Base-by-base conservation (phyloP, 1,284 basidiomycete genomes). In the Ceratobasidium sp. region DNA sequence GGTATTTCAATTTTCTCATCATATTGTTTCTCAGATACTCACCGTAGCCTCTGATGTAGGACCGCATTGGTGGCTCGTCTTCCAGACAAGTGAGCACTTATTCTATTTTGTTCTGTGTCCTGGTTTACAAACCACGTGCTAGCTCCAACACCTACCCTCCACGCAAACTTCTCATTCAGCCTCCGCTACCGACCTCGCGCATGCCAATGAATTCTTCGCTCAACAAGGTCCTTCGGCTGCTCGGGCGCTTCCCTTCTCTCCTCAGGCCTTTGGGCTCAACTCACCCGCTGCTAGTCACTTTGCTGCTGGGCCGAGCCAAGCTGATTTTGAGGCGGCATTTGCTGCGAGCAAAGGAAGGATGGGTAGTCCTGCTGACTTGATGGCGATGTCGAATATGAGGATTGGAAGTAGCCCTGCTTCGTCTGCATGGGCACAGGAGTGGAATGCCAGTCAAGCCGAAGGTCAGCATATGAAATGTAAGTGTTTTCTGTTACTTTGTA, bases 171-270 rank as follows among this genome's bases (percentile, higher is more conserved):
- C 85, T 24, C 79, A 82, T 29, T 84, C 84, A 64, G 84, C 87
- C 27, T 87, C 85, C 73, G 88, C 89, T 79, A 89, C 89, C 66
- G 93, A 94, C 81, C 81, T 89, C 62, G 87, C 89, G 22, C 87
- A 93, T 78, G 93, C 93, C 31, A 89, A 90, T 50, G 91, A 92
- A 76, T 94, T 94, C 82, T 94, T 94, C 79, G 87, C 91, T 73
- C 83, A 64, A 41, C 69, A 76, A 73, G 53, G 62, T 11, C 60
- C 67, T 83, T 82, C 69, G 80, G 79, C n/a, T 78, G 80, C 17
- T 78, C 82, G 24, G 79, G 79, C 0, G 79, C 82, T 36, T 76
- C 82, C 60, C 80, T 82, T 67, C 72, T 82, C 54, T 77, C 80
- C 72, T 44, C 84, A 76, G 76, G 82, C 78, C 77, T 81, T 69